These are phyloP conservation scores for Penicillium roqueforti DNA, from an alignment of 495 filamentous ascomycete species.

Conservation along the genomic window DNA sequence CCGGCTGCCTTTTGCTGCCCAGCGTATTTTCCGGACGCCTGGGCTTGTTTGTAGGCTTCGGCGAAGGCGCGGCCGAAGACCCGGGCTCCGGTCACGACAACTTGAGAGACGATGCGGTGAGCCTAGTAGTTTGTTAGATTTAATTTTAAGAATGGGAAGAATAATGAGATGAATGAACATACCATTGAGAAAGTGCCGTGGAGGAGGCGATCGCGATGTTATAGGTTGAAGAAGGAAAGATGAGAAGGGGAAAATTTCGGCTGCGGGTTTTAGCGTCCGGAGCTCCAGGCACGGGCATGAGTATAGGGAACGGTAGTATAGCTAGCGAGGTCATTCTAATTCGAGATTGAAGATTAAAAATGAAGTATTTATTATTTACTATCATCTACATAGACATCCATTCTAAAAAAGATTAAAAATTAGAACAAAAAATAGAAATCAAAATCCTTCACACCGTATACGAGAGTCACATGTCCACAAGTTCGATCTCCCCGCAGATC, in stretches of 20 bases:
- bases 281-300: constrained; percentile 9
- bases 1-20: constrained; percentile 50
- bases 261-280: constrained; percentile 29
- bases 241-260: constrained; percentile 41
- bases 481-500: constrained; percentile 27
- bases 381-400: background rate
- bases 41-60: constrained; percentile 87
- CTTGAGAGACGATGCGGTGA: constrained; percentile 90
- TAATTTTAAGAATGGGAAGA: background rate
- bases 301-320: background rate
- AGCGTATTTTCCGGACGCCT: constrained; percentile 77
- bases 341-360: background rate
- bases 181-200: constrained; percentile 29
- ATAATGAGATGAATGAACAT: constrained; percentile 5
- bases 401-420: background rate
- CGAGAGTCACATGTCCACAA: constrained; percentile 28
- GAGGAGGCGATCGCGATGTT: constrained; percentile 26
- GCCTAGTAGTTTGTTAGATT: constrained; percentile 52
- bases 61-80: constrained; percentile 90
- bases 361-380: background rate
- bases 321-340: background rate
- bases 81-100: constrained; percentile 81
- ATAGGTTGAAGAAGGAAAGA: constrained; percentile 24
- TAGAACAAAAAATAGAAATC: background rate
- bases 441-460: background rate